A percentile compares a stretch with the other conserved stretches of the same genome.
These are phyloP conservation scores for Wickerhamiella vanderwaltii DNA, from an alignment of 805 yeast genomes.

Conservation along the genomic window DNA sequence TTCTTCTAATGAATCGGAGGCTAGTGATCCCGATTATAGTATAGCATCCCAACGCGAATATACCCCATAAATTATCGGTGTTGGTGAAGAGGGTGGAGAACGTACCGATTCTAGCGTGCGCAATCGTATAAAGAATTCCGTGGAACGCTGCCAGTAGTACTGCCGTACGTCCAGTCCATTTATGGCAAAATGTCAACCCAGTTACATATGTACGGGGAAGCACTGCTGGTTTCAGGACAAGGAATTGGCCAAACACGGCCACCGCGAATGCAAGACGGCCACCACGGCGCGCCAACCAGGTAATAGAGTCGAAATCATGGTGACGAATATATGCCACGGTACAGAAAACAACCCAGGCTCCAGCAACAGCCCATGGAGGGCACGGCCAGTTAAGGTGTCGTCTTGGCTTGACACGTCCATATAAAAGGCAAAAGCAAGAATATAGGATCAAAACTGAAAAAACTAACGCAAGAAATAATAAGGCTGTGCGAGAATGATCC, in stretches of 20 bases:
- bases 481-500: slow-evolving; percentile 18
- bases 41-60: slow-evolving; percentile 39
- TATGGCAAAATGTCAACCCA: slow-evolving; percentile 64
- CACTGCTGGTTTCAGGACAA: slow-evolving; percentile 75
- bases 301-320: slow-evolving; percentile 10
- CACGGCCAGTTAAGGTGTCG: slow-evolving; percentile 10
- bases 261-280: slow-evolving; percentile 70
- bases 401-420: slow-evolving; percentile 3
- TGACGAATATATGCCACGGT: slow-evolving; percentile 15
- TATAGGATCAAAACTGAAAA: slow-evolving; percentile 14
- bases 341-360: slow-evolving; percentile 12
- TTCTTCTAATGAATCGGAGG: slow-evolving; percentile 49
- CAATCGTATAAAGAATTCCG: slow-evolving; percentile 39
- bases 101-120: slow-evolving; percentile 10
- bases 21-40: slow-evolving; percentile 55
- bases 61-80: slow-evolving; percentile 54
- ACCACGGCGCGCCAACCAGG: slow-evolving; percentile 52
- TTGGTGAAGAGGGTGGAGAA: slow-evolving; percentile 9
- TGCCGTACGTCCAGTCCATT: slow-evolving; percentile 79
- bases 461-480: slow-evolving; percentile 13
- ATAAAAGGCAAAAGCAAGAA: slow-evolving; percentile 11
- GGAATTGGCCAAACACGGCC: slow-evolving; percentile 59
- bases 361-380: slow-evolving; percentile 11
- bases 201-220: slow-evolving; percentile 64
- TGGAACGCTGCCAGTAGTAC: slow-evolving; percentile 57